phyloP scores from a whole-genome alignment of 139 green algal species.

The Micractinium conductrix region DNA sequence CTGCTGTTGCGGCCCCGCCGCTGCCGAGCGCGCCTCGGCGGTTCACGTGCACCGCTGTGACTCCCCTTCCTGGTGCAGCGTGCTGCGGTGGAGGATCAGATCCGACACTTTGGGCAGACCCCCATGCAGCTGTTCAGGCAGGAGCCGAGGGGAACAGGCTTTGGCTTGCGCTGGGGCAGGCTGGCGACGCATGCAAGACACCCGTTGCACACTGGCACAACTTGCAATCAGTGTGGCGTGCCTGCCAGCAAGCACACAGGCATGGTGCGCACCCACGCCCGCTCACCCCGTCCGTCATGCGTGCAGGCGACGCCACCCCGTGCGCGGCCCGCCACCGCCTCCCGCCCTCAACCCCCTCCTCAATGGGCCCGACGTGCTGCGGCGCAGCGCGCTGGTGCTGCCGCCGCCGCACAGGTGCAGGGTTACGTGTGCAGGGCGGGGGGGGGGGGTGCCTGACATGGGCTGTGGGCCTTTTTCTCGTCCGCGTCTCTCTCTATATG shows the following conservation, averaged over 20 bases:
- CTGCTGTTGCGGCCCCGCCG: too few relatives aligned
- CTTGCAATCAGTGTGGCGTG: neutral
- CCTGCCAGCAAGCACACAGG: neutral
- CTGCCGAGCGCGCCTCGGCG: too few relatives aligned
- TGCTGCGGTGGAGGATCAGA: slow-evolving; percentile 83
- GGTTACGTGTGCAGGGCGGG: too few relatives aligned
- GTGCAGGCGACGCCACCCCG: slow-evolving; percentile 34
- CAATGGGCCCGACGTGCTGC: slow-evolving; percentile 49
- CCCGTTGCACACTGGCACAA: neutral
- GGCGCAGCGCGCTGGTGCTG: slow-evolving; percentile 34
- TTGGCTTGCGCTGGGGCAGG: neutral
- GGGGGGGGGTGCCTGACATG: too few relatives aligned
- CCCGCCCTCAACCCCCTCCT: slow-evolving; percentile 49
- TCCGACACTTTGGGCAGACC: slow-evolving; percentile 94
- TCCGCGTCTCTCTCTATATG: too few relatives aligned
- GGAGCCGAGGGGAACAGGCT: too few relatives aligned
- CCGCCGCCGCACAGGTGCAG: slow-evolving; percentile 37
- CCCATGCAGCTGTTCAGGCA: slow-evolving; percentile 89
- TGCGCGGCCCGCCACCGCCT: slow-evolving; percentile 45
- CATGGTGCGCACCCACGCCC: too few relatives aligned
- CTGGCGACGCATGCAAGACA: neutral
- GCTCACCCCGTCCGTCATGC: too few relatives aligned
- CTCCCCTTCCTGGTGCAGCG: slow-evolving; percentile 13
- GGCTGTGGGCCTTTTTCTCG: too few relatives aligned
- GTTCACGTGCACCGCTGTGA: too few relatives aligned